phyloP scores from a whole-genome alignment of 2,329 filamentous ascomycete species.

The Esteya vermicola region DNA sequence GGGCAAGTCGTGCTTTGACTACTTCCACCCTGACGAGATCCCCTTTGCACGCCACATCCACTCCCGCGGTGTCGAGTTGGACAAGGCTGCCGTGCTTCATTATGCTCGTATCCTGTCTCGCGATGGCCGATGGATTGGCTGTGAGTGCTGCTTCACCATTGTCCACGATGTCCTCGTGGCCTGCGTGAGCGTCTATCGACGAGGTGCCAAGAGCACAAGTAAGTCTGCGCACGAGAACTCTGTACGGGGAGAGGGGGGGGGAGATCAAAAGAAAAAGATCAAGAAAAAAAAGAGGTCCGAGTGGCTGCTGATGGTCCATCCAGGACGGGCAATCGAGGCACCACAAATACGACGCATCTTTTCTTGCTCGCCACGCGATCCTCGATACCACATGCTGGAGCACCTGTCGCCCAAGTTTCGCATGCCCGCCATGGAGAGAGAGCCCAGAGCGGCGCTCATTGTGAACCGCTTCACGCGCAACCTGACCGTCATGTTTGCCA shows the following conservation, averaged over 20 bases:
- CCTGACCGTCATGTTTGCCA: conserved; percentile 75
- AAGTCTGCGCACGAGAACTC: too few species aligned
- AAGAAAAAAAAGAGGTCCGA: too few species aligned
- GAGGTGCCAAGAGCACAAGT: conserved; percentile 60
- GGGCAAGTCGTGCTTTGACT: conserved; percentile 68
- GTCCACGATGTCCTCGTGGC: conserved; percentile 81
- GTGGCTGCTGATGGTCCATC: too few species aligned
- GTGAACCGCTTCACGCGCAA: conserved; percentile 76
- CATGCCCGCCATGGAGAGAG: conserved; percentile 48
- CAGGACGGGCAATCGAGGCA: conserved; percentile 64
- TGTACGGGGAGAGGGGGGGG: too few species aligned
- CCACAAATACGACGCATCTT: conserved; percentile 68
- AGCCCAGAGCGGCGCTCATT: conserved; percentile 72
- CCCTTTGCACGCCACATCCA: conserved; percentile 61
- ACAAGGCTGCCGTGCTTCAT: conserved; percentile 73
- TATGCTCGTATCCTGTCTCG: conserved; percentile 61
- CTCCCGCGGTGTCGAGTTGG: conserved; percentile 57
- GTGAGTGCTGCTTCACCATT: conserved; percentile 80
- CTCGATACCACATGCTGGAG: conserved; percentile 79
- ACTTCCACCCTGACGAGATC: conserved; percentile 71
- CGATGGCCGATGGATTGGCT: conserved; percentile 59
- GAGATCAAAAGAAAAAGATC: too few species aligned
- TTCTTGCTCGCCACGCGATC: conserved; percentile 66
- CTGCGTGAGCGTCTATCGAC: conserved; percentile 64
- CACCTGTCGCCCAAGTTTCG: conserved; percentile 72